Base-by-base conservation (phyloP, 208 protist species). In the Wallacemonas rigidus region DNA sequence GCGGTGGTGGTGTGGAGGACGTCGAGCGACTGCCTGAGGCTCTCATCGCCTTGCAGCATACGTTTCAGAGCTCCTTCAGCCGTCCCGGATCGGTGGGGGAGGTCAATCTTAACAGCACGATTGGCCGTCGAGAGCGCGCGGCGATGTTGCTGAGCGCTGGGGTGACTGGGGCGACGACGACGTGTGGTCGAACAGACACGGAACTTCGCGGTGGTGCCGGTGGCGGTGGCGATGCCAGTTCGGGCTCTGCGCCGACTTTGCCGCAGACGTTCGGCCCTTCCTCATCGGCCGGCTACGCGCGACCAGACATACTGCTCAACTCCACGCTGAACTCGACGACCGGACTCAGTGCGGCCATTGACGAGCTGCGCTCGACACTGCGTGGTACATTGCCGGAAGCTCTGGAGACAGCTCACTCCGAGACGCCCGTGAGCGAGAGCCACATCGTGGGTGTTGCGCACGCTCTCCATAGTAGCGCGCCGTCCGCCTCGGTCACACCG, bases 61-160 rank as follows among this genome's bases (percentile, higher is more conserved):
- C 51, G 2, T 14, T 51, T 2, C 55, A 72, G 7, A 86, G 70
- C 68, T 70, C 71, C 4, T 54, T 40, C 7, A 44, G 26, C 3
- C 14, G 4, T n/a, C 3, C 56, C 26, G 35, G 53, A 0, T 38
- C 45, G 3, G 40, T 40, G 62, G 26, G 2, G 35, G 62, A 65
- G 6, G 53, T n/a, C 5, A 76, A 69, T 36, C 51, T 89, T 9
- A 89, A 89, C 75, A 61, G 78, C 50, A 89, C 84, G 0, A 68
- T 89, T 0, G 84, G 84, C 36, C 73, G 78, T 7, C 75, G 67
- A 2, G 76, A 86, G 53, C 76, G 84, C 1, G 84, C 84, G 1
- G 77, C 77, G 15, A 85, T 89, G 72, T 55, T 86, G 73, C 60
- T 88, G 48, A 71, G 5, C 14, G 55, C 56, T n/a, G 41, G 67